Base-by-base conservation (phyloP, 257 asterid genomes). In the Solanum habrochaites region DNA sequence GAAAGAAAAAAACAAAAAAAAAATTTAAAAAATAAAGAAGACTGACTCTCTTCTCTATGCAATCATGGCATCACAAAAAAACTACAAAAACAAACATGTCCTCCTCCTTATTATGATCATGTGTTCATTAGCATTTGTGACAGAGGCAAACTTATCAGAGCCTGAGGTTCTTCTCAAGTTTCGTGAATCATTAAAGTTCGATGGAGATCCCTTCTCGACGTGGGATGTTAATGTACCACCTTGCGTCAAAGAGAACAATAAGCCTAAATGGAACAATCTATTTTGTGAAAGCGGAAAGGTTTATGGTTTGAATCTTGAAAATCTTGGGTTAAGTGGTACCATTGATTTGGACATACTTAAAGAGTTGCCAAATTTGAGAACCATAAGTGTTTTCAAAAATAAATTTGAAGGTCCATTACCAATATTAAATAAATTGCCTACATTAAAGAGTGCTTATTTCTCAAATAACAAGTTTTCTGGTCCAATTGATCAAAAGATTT, bases 321-420 rank as follows among this genome's bases (percentile, higher is more conserved):
- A 88, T 42, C 86, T 95, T 94, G 98, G 96, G 11, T 80, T 97
- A 67, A 88, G 43, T 23, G 99, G 99, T 21, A 29, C 12, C 39
- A 89, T 97, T 75, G 94, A 97, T 37, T 88, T 92, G 20, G 98
- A 90, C 3, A 42, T 95, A 8, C 97, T 97, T 18, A 62, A 89
- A 11, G 88, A 86, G 58, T 25, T 97, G 85, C 74, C 89, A 3
- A 62, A 82, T 80, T 49, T 97, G 82, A 91, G 94, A 77, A 87
- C 95, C 8, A n/a, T 97, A 12, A 93, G 95, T 93, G 62, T 95
- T 15, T 93, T 92, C 91, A 29, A 86, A 75, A 97, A 97, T 75
- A 86, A 88, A 10, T 95, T 97, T 58, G 90, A 91, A 5, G 97
- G 95, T 1, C n/a, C 92, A 2, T 80, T 95, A 60, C 99, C 99